Conservation (phyloP, 2,329 filamentous ascomycete species). For the Botrytis tulipae region DNA sequence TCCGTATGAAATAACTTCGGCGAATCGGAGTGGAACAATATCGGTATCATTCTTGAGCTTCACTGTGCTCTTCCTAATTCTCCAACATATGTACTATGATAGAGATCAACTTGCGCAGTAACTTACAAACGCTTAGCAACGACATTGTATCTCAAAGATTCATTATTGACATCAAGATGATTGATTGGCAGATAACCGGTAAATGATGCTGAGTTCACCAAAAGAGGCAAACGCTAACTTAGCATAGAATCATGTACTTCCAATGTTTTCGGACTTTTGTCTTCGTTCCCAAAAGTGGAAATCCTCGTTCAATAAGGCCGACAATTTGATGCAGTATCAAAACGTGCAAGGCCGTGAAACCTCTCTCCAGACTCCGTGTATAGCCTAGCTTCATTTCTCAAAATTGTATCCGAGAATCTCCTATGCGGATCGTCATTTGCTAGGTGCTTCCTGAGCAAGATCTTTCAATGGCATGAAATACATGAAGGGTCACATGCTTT, state of each 20-base stretch:
- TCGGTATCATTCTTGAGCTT: background rate
- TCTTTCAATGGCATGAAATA: background rate
- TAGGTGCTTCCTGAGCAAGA: background rate
- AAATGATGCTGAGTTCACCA: background rate
- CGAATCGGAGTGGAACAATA: background rate
- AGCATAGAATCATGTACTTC: background rate
- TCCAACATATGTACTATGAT: background rate
- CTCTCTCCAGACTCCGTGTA: background rate
- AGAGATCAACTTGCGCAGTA: no score
- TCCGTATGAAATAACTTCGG: background rate
- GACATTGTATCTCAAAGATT: background rate
- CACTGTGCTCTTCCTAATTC: background rate
- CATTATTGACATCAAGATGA: background rate
- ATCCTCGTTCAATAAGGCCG: background rate
- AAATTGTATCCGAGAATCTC: background rate
- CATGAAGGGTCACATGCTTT: background rate
- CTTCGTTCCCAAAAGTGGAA: background rate
- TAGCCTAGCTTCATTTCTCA: background rate
- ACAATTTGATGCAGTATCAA: background rate
- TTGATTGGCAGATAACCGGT: background rate
- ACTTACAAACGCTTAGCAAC: background rate
- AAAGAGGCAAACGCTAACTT: conserved; percentile 5
- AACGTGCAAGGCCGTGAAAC: background rate
- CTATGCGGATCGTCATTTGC: background rate
- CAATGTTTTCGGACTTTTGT: background rate